phyloP scores from a whole-genome alignment of 2,329 filamentous ascomycete species.

The Xylaria sp. region DNA sequence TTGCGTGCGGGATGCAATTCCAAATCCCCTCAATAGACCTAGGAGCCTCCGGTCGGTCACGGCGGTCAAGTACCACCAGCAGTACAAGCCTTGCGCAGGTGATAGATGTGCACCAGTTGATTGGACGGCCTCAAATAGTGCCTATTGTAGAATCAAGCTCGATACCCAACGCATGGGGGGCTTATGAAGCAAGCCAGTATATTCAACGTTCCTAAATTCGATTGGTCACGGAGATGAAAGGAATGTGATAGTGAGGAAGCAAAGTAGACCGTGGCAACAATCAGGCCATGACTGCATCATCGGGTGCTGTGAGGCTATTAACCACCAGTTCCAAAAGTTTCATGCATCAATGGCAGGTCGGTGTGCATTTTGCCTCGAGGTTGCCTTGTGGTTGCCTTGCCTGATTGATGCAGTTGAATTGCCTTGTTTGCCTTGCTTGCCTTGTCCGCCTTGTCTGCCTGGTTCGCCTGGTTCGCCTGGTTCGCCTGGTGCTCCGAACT shows the following conservation, averaged over 20 bases:
- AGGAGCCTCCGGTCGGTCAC: no score
- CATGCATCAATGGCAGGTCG: not conserved
- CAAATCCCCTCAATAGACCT: no score
- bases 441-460: no score
- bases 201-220: not conserved
- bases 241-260: no score
- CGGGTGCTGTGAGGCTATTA: not conserved
- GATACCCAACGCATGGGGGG: not conserved
- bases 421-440: conserved; percentile 2
- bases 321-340: not conserved
- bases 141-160: not conserved
- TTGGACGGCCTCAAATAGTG: not conserved
- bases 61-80: no score
- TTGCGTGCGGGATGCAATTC: no score
- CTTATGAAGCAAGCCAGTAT: not conserved
- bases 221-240: not conserved
- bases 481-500: no score
- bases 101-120: not conserved
- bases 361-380: not conserved
- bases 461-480: no score
- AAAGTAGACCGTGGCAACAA: not conserved
- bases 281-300: not conserved
- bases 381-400: not conserved
- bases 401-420: not conserved
- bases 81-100: not conserved